Evolutionary conservation across 345 rosid genomes (phyloP).

Genomic region (Atalantia buxifolia): DNA sequence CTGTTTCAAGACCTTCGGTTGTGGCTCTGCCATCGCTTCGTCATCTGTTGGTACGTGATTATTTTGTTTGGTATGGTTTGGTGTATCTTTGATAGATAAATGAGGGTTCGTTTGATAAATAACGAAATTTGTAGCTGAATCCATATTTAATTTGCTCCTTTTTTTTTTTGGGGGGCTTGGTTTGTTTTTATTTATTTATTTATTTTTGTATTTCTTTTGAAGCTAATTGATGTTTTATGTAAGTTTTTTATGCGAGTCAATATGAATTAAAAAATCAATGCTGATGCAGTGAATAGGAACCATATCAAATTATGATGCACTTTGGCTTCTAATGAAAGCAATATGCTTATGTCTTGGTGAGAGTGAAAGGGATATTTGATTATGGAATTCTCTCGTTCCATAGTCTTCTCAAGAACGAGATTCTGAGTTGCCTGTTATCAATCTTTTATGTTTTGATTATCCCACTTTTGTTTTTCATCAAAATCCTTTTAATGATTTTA

Average conservation of each 20-base stretch:
- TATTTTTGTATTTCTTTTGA: not conserved
- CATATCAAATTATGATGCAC: not conserved
- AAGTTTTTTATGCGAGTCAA: not conserved
- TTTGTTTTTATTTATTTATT: no score
- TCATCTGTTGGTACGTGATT: constrained; percentile 81
- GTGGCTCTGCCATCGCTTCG: constrained; percentile 97
- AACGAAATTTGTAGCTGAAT: not conserved
- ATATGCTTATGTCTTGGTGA: not conserved
- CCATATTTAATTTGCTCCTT: not conserved
- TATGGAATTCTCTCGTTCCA: not conserved
- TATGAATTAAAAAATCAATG: not conserved
- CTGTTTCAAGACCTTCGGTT: constrained; percentile 96
- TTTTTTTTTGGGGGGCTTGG: no score
- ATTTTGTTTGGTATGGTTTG: not conserved
- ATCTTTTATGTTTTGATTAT: not conserved
- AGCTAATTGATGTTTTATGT: not conserved
- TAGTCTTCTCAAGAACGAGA: not conserved
- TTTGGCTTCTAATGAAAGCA: not conserved
- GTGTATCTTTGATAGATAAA: not conserved
- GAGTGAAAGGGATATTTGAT: not conserved
- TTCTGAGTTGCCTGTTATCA: not conserved
- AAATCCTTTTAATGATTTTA: not conserved
- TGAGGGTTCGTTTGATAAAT: not conserved
- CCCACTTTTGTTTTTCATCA: not conserved
- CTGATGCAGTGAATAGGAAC: not conserved